Percentiles rank a stretch among this genome's conserved stretches.
Conservation (phyloP, 2,329 filamentous ascomycete species). For the Calonectria pseudoreteaudii region DNA sequence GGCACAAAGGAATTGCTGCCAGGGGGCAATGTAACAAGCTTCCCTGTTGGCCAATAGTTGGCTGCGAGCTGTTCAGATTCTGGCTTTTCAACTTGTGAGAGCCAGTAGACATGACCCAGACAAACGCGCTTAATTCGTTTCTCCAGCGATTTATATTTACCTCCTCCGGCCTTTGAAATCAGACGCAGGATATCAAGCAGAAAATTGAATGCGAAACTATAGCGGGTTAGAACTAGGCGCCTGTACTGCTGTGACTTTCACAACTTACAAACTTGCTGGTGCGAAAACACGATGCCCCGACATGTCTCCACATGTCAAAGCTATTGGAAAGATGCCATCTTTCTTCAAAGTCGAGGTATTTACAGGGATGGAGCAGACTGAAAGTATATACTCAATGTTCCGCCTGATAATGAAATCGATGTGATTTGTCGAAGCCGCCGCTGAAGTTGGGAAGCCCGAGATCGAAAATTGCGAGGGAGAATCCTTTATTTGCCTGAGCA, state of each 20-base stretch:
- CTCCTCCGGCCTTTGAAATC: background rate
- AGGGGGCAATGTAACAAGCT: background rate
- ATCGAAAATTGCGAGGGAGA: background rate
- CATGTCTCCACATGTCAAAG: background rate
- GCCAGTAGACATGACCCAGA: background rate
- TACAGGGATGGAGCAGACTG: background rate
- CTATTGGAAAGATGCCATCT: background rate
- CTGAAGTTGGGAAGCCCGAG: background rate
- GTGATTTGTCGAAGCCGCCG: background rate
- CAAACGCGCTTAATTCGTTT: background rate
- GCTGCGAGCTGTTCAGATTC: background rate
- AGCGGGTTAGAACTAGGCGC: no score
- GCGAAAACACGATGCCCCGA: background rate
- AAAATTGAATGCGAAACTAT: background rate
- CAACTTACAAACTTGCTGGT: background rate
- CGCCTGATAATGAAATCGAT: background rate
- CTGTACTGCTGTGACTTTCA: accelerated
- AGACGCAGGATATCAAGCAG: background rate
- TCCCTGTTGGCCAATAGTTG: background rate
- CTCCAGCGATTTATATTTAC: background rate
- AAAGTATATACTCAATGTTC: background rate
- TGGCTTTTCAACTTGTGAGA: background rate
- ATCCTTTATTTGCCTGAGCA: background rate
- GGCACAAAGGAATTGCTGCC: background rate
- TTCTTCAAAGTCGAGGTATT: background rate